These are phyloP conservation scores for Pythium pyrilobum DNA, from an alignment of 352 stramenopile species.

Conservation along the genomic window DNA sequence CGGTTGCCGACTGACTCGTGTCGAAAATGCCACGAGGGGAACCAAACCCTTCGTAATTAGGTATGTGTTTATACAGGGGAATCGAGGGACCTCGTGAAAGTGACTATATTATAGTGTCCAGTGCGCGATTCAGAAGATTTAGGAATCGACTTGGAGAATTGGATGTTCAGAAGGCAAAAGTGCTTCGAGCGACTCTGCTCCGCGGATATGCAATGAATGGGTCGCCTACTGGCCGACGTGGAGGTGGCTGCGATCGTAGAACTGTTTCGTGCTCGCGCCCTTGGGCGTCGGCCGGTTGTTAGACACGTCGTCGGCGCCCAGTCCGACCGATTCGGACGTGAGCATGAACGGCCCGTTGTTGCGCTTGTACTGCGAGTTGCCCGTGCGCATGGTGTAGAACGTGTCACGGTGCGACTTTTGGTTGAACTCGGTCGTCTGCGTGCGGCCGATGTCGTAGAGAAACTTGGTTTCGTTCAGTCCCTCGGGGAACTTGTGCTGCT, in stretches of 20 bases:
- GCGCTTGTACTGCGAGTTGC: conserved; percentile 70
- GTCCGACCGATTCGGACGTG: conserved; percentile 58
- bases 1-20: not conserved
- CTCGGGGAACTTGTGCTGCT: conserved; percentile 58
- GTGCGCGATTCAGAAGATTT: too few species aligned
- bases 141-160: too few species aligned
- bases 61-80: not conserved
- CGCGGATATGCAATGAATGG: too few species aligned
- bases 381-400: conserved; percentile 78
- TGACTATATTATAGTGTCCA: not conserved
- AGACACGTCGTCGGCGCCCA: conserved; percentile 56
- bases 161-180: too few species aligned
- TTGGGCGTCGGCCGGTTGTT: conserved; percentile 52
- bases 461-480: conserved; percentile 70
- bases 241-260: conserved; percentile 78
- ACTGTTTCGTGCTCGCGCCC: conserved; percentile 76
- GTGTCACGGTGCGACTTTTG: conserved; percentile 78
- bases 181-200: too few species aligned
- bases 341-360: conserved; percentile 82
- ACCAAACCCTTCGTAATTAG: not conserved
- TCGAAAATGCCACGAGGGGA: not conserved
- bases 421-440: conserved; percentile 79
- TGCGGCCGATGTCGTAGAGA: conserved; percentile 75
- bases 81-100: not conserved
- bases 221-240: conserved; percentile 22